Evolutionary conservation across 2,329 filamentous ascomycete species (phyloP).

Genomic region (Microcera coccophila): DNA sequence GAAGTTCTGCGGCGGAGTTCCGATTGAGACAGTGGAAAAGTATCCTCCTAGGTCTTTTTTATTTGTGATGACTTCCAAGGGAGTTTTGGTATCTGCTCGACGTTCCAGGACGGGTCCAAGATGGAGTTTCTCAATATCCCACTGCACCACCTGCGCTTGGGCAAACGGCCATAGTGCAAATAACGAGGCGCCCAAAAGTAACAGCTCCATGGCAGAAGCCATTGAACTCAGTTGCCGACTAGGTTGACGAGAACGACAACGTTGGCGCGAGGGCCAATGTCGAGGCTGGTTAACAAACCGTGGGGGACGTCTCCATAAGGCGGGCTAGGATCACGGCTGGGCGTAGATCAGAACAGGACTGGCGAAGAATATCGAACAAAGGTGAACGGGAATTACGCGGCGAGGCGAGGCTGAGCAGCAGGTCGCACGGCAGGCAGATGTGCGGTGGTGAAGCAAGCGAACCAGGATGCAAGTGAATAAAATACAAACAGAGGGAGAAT

Average conservation of each 20-base stretch:
- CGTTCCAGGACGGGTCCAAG: slow-evolving; percentile 30
- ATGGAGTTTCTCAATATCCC: slow-evolving; percentile 43
- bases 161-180: slow-evolving; percentile 21
- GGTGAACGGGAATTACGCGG: neutral
- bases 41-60: slow-evolving; percentile 45
- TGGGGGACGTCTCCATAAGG: slow-evolving; percentile 19
- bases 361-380: neutral
- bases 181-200: slow-evolving; percentile 17
- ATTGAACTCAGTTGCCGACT: neutral
- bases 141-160: slow-evolving; percentile 41
- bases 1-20: slow-evolving; percentile 54
- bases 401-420: neutral
- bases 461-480: neutral
- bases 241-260: neutral
- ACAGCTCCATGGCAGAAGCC: slow-evolving; percentile 23
- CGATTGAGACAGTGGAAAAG: slow-evolving; percentile 54
- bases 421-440: neutral
- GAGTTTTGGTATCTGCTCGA: slow-evolving; percentile 35
- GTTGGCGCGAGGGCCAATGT: neutral
- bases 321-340: neutral
- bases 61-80: slow-evolving; percentile 44
- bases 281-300: slow-evolving; percentile 1
- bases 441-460: neutral
- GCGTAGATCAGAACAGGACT: slow-evolving; percentile 10
- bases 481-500: neutral